A percentile compares a stretch with the other conserved stretches of the same genome.
Conservation (phyloP, 306 rosid species). For the Lathyrus sativus region DNA sequence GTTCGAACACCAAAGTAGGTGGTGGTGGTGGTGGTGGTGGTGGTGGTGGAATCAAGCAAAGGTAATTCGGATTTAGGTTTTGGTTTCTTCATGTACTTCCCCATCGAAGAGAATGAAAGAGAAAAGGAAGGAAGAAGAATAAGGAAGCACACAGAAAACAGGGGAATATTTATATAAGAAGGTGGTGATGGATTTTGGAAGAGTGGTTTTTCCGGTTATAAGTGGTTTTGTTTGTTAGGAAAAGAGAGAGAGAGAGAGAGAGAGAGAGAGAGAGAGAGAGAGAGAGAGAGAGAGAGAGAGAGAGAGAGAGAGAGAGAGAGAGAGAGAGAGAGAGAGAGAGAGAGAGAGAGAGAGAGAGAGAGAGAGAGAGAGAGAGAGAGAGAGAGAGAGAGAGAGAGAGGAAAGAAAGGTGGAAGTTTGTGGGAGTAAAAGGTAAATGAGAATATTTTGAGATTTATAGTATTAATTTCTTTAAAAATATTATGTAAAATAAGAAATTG, state of each 20-base stretch:
- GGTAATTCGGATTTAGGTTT: conserved; percentile 63
- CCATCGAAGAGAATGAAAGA: conserved; percentile 46
- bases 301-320: background rate
- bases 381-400: background rate
- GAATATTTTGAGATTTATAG: no score
- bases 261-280: background rate
- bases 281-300: background rate
- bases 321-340: background rate
- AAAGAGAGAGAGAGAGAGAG: background rate
- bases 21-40: conserved; percentile 29
- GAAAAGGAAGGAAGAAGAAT: background rate
- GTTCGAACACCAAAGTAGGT: conserved; percentile 75
- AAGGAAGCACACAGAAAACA: background rate
- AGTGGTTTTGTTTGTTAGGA: conserved; percentile 27
- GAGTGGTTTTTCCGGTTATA: conserved; percentile 26
- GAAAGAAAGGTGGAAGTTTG: background rate
- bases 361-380: background rate
- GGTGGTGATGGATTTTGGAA: background rate
- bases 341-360: background rate
- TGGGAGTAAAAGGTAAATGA: no score
- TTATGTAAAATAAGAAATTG: no score
- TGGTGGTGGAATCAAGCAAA: conserved; percentile 63
- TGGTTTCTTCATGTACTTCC: conserved; percentile 85
- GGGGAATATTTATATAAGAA: background rate
- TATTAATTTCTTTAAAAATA: no score